A percentile compares a stretch with the other conserved stretches of the same genome.
phyloP scores from a whole-genome alignment of 1,284 basidiomycete genomes.

The Ceratobasidium sp. region DNA sequence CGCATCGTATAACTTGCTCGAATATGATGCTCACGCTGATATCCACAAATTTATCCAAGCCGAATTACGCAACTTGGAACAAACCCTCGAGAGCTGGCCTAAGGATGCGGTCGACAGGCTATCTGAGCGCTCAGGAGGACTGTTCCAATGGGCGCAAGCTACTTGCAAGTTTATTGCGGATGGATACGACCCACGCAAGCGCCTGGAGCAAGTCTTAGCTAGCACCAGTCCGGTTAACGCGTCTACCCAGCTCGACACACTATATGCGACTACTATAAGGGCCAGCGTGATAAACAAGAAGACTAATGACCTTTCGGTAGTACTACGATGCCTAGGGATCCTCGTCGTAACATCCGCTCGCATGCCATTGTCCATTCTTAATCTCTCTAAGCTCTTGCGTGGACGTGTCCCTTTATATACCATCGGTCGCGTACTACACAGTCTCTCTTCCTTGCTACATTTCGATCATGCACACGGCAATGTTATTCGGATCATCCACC shows the following conservation, averaged over 20 bases:
- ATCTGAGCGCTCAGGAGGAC: slow-evolving; percentile 16
- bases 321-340: background rate
- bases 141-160: slow-evolving; percentile 44
- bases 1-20: background rate
- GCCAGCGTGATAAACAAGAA: background rate
- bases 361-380: background rate
- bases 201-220: too few relatives aligned
- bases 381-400: background rate
- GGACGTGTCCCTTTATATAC: background rate
- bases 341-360: background rate
- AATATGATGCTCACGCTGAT: background rate
- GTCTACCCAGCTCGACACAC: slow-evolving; percentile 1
- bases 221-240: background rate
- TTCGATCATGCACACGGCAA: background rate
- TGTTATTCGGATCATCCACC: slow-evolving; percentile 29
- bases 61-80: background rate
- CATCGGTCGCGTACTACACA: background rate
- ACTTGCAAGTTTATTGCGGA: slow-evolving; percentile 16
- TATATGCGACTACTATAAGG: slow-evolving; percentile 23
- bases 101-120: too few relatives aligned
- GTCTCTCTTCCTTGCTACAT: slow-evolving; percentile 32
- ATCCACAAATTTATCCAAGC: background rate
- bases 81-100: background rate
- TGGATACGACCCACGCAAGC: background rate
- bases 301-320: background rate